These are phyloP conservation scores for Akanthomyces lecanii DNA, from an alignment of 2,329 filamentous ascomycete genomes.

Conservation along the genomic window DNA sequence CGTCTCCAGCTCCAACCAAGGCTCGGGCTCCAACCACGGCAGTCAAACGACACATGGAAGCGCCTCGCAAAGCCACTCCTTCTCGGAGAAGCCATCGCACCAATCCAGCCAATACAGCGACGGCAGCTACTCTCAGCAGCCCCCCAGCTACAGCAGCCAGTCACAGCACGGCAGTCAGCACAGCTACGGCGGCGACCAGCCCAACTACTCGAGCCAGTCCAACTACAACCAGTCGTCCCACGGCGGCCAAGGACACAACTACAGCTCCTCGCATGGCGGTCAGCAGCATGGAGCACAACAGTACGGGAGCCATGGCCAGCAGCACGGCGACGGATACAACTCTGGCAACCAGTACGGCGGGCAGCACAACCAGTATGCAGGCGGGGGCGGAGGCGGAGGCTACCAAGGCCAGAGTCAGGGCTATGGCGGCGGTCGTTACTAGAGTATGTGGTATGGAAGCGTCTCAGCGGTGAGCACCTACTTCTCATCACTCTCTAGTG, in stretches of 20 bases:
- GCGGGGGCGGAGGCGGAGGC: slow-evolving; percentile 4
- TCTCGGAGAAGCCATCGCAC: slow-evolving; percentile 19
- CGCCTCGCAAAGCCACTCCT: slow-evolving; percentile 22
- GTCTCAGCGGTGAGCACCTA: neutral
- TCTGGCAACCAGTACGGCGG: slow-evolving; percentile 11
- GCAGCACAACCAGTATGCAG: slow-evolving; percentile 5
- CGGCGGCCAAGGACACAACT: slow-evolving; percentile 9
- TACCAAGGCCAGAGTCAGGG: slow-evolving; percentile 14
- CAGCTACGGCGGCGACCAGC: slow-evolving; percentile 23
- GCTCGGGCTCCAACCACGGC: slow-evolving; percentile 16
- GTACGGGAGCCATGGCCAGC: neutral
- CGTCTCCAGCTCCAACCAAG: slow-evolving; percentile 21
- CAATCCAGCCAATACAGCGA: slow-evolving; percentile 18
- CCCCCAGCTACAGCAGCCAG: slow-evolving; percentile 21
- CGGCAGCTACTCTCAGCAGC: slow-evolving; percentile 23
- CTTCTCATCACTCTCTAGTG: neutral
- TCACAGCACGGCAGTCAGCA: slow-evolving; percentile 24
- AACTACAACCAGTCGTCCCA: slow-evolving; percentile 1
- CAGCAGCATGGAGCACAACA: neutral
- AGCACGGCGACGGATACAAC: slow-evolving; percentile 7
- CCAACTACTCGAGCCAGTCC: neutral
- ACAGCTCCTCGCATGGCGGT: slow-evolving; percentile 1
- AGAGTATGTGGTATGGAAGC: neutral
- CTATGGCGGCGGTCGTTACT: slow-evolving; percentile 8
- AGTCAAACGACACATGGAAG: slow-evolving; percentile 16